Evolutionary conservation across 192 early-diverging fungal genomes (phyloP).

Genomic region (Geranomyces michiganensis): DNA sequence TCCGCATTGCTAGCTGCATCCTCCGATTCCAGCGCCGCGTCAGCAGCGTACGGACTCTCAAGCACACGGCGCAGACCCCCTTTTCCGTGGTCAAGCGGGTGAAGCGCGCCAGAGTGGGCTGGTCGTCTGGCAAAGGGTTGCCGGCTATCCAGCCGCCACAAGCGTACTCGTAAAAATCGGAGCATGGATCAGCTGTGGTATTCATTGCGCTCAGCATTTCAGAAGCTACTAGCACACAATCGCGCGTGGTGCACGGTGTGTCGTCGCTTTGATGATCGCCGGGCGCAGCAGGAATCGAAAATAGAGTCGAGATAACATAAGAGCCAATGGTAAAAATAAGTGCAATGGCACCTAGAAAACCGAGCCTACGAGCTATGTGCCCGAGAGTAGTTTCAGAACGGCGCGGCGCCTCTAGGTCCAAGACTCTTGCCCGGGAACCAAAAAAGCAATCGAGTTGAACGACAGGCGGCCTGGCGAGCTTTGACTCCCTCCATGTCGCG

Average conservation of each 20-base stretch:
- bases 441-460: too few species aligned
- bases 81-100: constrained; percentile 48
- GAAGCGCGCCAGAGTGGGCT: constrained; percentile 51
- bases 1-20: constrained; percentile 48
- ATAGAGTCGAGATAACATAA: too few species aligned
- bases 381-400: too few species aligned
- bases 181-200: constrained; percentile 60
- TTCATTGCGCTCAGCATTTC: constrained; percentile 60
- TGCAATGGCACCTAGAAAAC: too few species aligned
- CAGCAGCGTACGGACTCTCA: constrained; percentile 32
- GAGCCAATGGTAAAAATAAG: too few species aligned
- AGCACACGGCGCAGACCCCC: constrained; percentile 55
- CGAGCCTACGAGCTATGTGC: too few species aligned
- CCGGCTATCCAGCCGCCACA: constrained; percentile 60
- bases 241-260: constrained; percentile 51
- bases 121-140: constrained; percentile 64
- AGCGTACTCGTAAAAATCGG: constrained; percentile 66
- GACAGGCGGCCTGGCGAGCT: too few species aligned
- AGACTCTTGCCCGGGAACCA: too few species aligned
- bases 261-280: constrained; percentile 1
- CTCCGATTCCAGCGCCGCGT: constrained; percentile 22
- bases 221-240: constrained; percentile 58
- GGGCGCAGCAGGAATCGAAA: too few species aligned
- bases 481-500: too few species aligned
- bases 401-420: too few species aligned